phyloP scores from a whole-genome alignment of 495 filamentous ascomycete genomes.

The Aspergillus avenaceus region DNA sequence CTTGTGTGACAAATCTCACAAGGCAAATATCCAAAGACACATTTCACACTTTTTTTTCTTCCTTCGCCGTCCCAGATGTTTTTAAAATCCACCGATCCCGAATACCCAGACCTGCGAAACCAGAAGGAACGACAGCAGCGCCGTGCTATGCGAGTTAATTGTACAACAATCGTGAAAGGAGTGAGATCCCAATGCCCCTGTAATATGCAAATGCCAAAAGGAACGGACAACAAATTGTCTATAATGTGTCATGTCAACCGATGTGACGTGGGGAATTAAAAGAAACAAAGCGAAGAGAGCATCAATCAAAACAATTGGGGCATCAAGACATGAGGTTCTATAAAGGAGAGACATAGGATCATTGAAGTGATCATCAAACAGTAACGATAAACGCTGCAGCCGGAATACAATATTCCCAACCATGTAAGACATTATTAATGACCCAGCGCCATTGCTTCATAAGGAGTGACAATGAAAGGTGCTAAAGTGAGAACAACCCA shows the following conservation, averaged over 20 bases:
- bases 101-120: constrained; percentile 32
- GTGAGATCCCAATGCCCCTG: constrained; percentile 37
- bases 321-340: constrained; percentile 32
- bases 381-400: constrained; percentile 10
- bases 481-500: constrained; percentile 3
- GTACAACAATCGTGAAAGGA: constrained; percentile 38
- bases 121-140: constrained; percentile 46
- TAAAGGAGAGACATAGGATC: constrained; percentile 44
- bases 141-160: constrained; percentile 40
- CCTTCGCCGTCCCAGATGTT: constrained; percentile 18
- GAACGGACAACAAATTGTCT: constrained; percentile 41
- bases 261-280: too few species aligned
- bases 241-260: constrained; percentile 25
- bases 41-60: constrained; percentile 18
- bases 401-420: constrained; percentile 5
- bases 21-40: constrained; percentile 3
- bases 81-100: constrained; percentile 26
- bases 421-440: constrained; percentile 15
- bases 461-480: constrained; percentile 41
- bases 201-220: constrained; percentile 31
- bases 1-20: too few species aligned
- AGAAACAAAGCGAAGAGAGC: too few species aligned
- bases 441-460: constrained; percentile 29
- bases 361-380: constrained; percentile 20
- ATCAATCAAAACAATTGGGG: constrained; percentile 24